These are phyloP conservation scores for Rhododendron molle DNA, from an alignment of 148 eudicot genomes.

Conservation along the genomic window DNA sequence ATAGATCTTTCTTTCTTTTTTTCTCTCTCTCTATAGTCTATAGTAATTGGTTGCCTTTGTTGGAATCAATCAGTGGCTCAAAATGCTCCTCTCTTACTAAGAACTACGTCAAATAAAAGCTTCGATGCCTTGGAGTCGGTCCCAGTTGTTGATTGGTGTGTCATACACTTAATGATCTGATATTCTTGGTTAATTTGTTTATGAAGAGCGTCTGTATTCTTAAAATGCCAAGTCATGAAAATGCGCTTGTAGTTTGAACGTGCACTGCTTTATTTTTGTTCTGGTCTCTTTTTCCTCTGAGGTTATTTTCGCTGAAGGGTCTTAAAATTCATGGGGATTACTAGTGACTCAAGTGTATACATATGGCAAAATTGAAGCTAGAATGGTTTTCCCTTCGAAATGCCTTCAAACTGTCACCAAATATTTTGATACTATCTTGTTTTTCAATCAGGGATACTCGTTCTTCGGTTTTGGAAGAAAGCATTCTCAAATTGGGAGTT, in stretches of 20 bases:
- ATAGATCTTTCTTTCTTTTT: neutral
- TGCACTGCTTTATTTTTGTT: neutral
- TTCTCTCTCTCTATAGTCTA: neutral
- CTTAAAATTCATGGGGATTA: neutral
- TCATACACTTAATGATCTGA: neutral
- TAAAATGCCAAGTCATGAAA: neutral
- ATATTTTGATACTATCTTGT: neutral
- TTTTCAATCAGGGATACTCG: slow-evolving; percentile 68
- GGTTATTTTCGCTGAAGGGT: neutral
- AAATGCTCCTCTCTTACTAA: neutral
- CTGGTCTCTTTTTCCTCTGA: neutral
- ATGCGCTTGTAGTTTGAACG: neutral
- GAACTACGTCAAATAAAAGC: neutral
- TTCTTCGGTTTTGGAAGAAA: slow-evolving; percentile 86
- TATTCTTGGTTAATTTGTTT: neutral
- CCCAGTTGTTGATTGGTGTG: neutral
- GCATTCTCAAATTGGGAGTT: slow-evolving; percentile 84
- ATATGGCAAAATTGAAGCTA: neutral
- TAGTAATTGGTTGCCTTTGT: neutral
- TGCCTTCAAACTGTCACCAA: neutral
- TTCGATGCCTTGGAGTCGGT: neutral
- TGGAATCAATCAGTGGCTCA: neutral
- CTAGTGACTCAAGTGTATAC: neutral
- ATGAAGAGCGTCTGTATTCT: neutral
- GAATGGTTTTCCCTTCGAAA: neutral